Base-by-base conservation (phyloP, 805 yeast genomes). In the Monosporozyma unispora region DNA sequence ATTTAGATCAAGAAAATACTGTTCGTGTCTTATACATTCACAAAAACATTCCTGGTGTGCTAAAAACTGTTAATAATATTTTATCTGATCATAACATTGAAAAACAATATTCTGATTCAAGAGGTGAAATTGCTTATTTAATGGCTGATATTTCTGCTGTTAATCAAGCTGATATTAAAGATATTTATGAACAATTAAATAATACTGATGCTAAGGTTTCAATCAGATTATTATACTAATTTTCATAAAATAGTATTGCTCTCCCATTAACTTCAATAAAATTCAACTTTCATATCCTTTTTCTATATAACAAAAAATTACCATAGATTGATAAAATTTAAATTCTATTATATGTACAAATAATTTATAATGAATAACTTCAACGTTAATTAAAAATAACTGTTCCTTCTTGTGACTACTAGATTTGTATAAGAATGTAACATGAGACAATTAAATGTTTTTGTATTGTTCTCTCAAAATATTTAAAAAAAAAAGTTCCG, bases 1-100 rank as follows among this genome's bases (percentile, higher is more conserved):
- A 88, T 62, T 78, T 84, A 70, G 95, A 87, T 65, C 96, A 87
- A 69, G 83, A 85, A 66, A 79, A 84, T 67, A 78, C 84, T 49
- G 97, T 90, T 57, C 87, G 99, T 74, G 96, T 93, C 40, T 76
- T 93, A 61, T 93, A 93, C 72, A 86, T 90, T 63, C 99, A 93
- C 74, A 93, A 87, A 72, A 93, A 93, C 71, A 96, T 93, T 61
- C 99, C 99, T 27, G 99, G 99, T 81, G 99, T 93, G 50, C 78
- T 93, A 79, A 87, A 88, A 69, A 88, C 96, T 40, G 99, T 93
- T 63, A 93, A 93, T 77, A 91, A 91, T 75, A 87, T 93, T 60
- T 80, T 93, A 70, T 85, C 95, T 51, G 82, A 82, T 68, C 90
- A 93, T 77, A 93, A 93, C 72, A 93, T 93, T 70, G 97, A 90